Base-by-base conservation (phyloP, 768 basidiomycete genomes). In the Agaricus blazei region DNA sequence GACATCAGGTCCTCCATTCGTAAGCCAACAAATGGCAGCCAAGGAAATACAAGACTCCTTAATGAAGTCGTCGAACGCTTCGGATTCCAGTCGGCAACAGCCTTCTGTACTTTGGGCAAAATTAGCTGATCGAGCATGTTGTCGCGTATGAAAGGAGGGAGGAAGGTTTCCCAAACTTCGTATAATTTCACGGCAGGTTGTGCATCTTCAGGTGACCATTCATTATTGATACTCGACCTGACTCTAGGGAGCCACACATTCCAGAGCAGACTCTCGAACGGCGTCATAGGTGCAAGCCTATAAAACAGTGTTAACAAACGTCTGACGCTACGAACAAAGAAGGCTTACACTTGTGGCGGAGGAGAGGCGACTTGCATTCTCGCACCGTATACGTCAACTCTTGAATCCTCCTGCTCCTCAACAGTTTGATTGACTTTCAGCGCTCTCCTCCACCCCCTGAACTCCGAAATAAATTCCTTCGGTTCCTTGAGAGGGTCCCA, bases 91-190 rank as follows among this genome's bases (percentile, higher is more conserved):
- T 90, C 85, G 3, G 83, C 79, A 34, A 98, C 81, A 3, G 92
- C 84, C 59, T 85, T 85, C 48, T 87, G 81, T 2, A 99, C 81
- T 70, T 98, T 99, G 1, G 97, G 97, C 23, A 99, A 75, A 44
- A 99, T 81, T 24, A 99, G 84, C 68, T 99, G 97, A 66, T 98
- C 95, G 59, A 99, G 82, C 57, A 99, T 78, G 65, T 98, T 99
- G 72, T 98, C 95, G 51, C 84, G 82, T 57, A 99, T 86, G 72
- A 98, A 99, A 0, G 80, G 80, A 0, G 97, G 97, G 1, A 98
- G 77, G 59, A 96, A 83, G 1, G 83, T 79, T 0, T 86, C 81
- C 97, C 97, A 98, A 0, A 84, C 78, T 69, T 96, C 91, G 64
- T 93, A 90, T 2, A 99, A 73, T 47, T 80, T 83, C 38, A 98